Conservation (phyloP, 129 eudicot genomes). For the Oenanthe sinensis region DNA sequence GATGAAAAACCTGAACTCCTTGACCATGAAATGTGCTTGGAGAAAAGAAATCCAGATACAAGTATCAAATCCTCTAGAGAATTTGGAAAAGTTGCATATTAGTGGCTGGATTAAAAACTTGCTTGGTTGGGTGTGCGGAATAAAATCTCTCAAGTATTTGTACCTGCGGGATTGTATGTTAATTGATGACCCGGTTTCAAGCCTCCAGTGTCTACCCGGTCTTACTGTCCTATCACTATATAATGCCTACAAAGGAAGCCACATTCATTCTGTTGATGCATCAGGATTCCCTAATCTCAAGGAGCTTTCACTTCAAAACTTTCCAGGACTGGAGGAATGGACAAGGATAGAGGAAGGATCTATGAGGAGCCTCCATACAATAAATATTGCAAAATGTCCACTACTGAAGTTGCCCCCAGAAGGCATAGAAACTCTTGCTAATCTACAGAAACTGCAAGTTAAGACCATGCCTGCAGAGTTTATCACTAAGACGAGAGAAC, state of each 20-base stretch:
- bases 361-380: conserved; percentile 11
- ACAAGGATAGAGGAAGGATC: conserved; percentile 11
- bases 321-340: conserved; percentile 16
- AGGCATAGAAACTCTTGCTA: conserved; percentile 10
- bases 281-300: conserved; percentile 15
- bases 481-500: conserved; percentile 4
- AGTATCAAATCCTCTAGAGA: conserved; percentile 14
- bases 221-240: conserved; percentile 9
- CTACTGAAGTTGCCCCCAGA: conserved; percentile 13
- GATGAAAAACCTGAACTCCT: conserved; percentile 17
- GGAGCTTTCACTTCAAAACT: conserved; percentile 1
- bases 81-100: conserved; percentile 9
- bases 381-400: conserved; percentile 11
- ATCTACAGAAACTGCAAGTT: conserved; percentile 4
- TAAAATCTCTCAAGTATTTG: conserved; percentile 13
- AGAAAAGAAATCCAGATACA: conserved; percentile 18
- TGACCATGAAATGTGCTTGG: conserved; percentile 18
- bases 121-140: conserved; percentile 13
- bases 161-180: conserved; percentile 14
- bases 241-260: conserved; percentile 17
- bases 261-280: conserved; percentile 9
- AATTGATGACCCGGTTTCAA: conserved; percentile 15
- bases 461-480: conserved; percentile 14
- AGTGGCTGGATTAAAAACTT: conserved; percentile 14
- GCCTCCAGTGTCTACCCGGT: conserved; percentile 8